These are phyloP conservation scores for Globisporangium iwayamae DNA, from an alignment of 352 stramenopile species.

Conservation along the genomic window DNA sequence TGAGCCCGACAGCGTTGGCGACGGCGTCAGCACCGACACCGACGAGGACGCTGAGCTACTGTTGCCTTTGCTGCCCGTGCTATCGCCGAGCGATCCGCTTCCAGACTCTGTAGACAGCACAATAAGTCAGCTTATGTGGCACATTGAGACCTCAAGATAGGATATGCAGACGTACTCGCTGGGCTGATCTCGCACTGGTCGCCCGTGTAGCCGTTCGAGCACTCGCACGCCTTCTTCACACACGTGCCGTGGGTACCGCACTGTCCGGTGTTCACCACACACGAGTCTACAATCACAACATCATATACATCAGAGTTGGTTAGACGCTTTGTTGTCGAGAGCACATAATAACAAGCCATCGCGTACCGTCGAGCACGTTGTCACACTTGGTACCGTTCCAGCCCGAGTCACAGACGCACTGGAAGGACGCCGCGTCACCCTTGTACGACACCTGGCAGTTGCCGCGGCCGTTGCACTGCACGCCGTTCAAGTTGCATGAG, in stretches of 20 bases:
- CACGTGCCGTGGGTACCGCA: conserved; percentile 47
- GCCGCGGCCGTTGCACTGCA: conserved; percentile 69
- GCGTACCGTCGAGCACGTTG: conserved; percentile 40
- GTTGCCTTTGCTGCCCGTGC: conserved; percentile 5
- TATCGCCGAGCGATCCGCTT: conserved; percentile 9
- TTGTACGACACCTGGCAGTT: conserved; percentile 41
- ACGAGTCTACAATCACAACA: conserved; percentile 27
- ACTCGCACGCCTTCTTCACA: conserved; percentile 32
- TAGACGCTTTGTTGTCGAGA: too few species aligned
- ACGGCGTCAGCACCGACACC: neutral
- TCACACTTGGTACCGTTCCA: conserved; percentile 71
- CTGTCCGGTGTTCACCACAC: conserved; percentile 35
- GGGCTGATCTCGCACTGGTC: conserved; percentile 47
- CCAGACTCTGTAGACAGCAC: neutral
- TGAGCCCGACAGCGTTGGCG: conserved; percentile 16
- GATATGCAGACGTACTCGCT: conserved; percentile 18
- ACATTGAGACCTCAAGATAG: neutral
- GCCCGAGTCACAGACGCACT: conserved; percentile 61
- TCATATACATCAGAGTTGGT: neutral
- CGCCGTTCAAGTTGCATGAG: conserved; percentile 35
- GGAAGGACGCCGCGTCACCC: conserved; percentile 36
- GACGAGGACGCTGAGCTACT: conserved; percentile 10
- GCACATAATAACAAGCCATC: too few species aligned
- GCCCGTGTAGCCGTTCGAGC: conserved; percentile 37
- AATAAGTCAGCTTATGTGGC: neutral